Conservation (phyloP, 2,329 filamentous ascomycete genomes). For the Fusarium citri region DNA sequence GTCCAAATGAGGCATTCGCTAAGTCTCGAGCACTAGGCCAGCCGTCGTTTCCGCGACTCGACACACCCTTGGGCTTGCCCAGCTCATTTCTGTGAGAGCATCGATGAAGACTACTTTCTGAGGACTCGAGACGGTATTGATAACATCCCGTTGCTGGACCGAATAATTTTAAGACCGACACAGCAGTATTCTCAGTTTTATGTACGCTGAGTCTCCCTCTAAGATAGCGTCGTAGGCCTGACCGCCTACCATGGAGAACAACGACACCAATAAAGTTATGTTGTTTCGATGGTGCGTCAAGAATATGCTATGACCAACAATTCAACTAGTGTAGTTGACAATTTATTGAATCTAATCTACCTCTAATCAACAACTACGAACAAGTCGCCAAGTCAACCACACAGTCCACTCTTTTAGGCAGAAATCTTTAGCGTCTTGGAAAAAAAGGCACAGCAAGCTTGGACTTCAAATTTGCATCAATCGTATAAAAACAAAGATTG, state of each 20-base stretch:
- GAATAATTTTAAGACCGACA: rapidly evolving
- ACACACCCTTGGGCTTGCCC: rapidly evolving
- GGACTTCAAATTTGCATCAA: not conserved
- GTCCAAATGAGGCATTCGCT: not conserved
- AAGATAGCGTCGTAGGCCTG: rapidly evolving
- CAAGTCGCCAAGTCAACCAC: not conserved
- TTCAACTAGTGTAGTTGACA: no score
- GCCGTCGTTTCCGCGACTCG: not conserved
- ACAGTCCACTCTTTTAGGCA: not conserved
- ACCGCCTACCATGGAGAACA: no score
- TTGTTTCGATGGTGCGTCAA: no score
- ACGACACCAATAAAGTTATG: no score
- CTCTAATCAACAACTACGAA: not conserved
- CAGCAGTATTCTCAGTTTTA: not conserved
- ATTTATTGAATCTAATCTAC: not conserved
- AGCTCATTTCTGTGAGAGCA: not conserved
- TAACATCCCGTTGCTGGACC: not conserved
- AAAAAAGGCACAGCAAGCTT: not conserved
- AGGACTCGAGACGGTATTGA: not conserved
- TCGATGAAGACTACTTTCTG: not conserved
- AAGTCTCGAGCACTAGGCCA: not conserved
- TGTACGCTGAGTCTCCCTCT: not conserved
- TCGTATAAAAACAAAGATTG: not conserved
- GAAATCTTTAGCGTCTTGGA: not conserved
- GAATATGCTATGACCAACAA: no score